Conservation (phyloP, 345 rosid species). For the Pugionium cornutum region DNA sequence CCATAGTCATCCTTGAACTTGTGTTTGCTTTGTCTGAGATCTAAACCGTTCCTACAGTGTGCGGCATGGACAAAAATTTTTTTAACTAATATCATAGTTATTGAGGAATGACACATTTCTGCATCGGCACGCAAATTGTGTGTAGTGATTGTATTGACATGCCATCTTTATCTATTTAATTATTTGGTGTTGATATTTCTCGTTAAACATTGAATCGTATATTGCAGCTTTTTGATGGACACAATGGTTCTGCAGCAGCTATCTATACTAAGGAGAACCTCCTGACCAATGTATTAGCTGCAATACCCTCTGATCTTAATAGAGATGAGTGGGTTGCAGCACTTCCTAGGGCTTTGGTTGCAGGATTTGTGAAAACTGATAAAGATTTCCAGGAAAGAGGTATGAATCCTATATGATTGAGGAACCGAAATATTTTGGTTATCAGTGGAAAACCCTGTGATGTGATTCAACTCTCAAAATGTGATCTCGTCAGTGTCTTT, state of each 20-base stretch:
- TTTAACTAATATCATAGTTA: neutral
- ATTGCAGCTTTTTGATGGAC: conserved; percentile 96
- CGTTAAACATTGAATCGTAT: conserved; percentile 7
- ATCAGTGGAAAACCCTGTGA: neutral
- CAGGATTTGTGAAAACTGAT: conserved; percentile 98
- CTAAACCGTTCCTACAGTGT: neutral
- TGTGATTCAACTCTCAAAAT: neutral
- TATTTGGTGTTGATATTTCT: conserved; percentile 4
- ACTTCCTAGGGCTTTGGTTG: conserved; percentile 94
- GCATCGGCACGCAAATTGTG: neutral
- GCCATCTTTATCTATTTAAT: neutral
- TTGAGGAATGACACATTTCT: neutral
- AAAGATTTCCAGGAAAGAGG: conserved; percentile 92
- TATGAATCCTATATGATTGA: conserved; percentile 24
- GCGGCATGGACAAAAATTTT: no score
- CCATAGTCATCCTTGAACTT: neutral
- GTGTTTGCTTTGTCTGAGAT: neutral
- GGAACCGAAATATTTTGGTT: neutral
- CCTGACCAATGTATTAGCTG: conserved; percentile 70
- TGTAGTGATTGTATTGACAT: conserved; percentile 1
- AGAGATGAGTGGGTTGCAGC: conserved; percentile 95
- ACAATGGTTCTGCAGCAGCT: conserved; percentile 97
- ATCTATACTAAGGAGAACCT: conserved; percentile 93
- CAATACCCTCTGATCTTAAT: conserved; percentile 82
- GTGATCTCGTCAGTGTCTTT: neutral